Evolutionary conservation across 202 grass and related monocot species (phyloP), one percentile per base, ranked within the genome.

Genomic region (Setaria italica): DNA sequence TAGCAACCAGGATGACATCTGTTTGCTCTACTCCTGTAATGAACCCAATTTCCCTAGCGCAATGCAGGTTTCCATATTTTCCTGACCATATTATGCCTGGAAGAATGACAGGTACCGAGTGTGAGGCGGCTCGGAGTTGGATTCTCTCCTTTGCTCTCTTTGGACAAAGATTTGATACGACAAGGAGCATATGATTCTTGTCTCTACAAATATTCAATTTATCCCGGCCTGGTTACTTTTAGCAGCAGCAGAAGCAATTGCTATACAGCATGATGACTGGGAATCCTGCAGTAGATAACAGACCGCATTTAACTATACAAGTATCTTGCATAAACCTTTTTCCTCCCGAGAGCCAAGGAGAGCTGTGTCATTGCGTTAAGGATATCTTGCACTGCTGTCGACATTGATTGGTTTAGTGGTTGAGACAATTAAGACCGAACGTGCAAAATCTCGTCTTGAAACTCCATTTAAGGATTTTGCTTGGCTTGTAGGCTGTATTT

Each of bases 91-190:
- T 29, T 25, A n/a, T 17, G 9, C 57, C 74, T 17, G 67, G 67
- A 85, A 75, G 49, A 67, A 73, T 35, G 67, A 33, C 4, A 67
- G 42, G 67, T 72, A 37, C 25, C 15, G 33, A 84, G 55, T 1
- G 11, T 35, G 25, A 66, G 12, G 64, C 29, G 67, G 34, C 48
- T 34, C 15, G 43, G 76, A 84, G 85, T 75, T 74, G 9, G 76
- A 75, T 89, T 74, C 80, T 58, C 45, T 57, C 67, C 65, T 88
- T 84, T 72, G 5, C 14, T 84, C 83, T 42, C 42, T 74, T 79
- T 84, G 19, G 9, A 15, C 49, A 59, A 5, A 59, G 3, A 19
- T 49, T 74, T 59, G 68, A 45, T n/a, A 71, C 43, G 20, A 17
- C 46, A 88, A 54, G 29, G 3, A 77, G 81, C n/a, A 80, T 84